Evolutionary conservation across 257 asterid genomes (phyloP).

Genomic region (Petrea volubilis): DNA sequence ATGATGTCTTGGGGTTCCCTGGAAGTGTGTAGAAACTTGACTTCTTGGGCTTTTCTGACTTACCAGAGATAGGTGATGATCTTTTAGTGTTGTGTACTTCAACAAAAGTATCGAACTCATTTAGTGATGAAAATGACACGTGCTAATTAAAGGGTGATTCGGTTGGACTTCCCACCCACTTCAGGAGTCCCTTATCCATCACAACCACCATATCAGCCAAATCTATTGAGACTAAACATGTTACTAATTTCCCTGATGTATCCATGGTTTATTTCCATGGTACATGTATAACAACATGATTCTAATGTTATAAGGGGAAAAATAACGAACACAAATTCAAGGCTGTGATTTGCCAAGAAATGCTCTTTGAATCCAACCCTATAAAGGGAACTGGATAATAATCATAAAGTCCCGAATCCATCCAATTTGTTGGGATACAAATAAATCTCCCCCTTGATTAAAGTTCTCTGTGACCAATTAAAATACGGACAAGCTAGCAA

Average conservation of each 20-base stretch:
- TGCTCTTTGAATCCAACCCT: neutral
- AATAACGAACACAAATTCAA: neutral
- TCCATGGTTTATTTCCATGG: neutral
- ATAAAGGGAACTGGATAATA: neutral
- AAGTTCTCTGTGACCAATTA: neutral
- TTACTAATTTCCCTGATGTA: neutral
- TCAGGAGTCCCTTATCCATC: constrained; percentile 83
- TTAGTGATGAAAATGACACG: constrained; percentile 53
- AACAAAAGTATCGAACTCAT: constrained; percentile 41
- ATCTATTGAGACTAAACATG: constrained; percentile 64
- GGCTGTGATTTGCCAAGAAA: neutral
- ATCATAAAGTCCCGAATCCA: neutral
- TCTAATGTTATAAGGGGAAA: neutral
- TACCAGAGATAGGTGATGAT: constrained; percentile 27
- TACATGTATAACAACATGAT: neutral
- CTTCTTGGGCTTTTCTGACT: constrained; percentile 42
- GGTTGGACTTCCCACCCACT: constrained; percentile 77
- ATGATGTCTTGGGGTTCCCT: constrained; percentile 47
- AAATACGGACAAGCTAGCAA: neutral
- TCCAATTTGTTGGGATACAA: neutral
- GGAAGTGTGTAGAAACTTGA: constrained; percentile 36
- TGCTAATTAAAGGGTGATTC: constrained; percentile 53
- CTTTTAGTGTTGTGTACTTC: constrained; percentile 34
- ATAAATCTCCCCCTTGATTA: neutral
- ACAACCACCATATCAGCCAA: constrained; percentile 74